These are phyloP conservation scores for Jaltomata sinuosa DNA, from an alignment of 257 asterid species.

Conservation along the genomic window DNA sequence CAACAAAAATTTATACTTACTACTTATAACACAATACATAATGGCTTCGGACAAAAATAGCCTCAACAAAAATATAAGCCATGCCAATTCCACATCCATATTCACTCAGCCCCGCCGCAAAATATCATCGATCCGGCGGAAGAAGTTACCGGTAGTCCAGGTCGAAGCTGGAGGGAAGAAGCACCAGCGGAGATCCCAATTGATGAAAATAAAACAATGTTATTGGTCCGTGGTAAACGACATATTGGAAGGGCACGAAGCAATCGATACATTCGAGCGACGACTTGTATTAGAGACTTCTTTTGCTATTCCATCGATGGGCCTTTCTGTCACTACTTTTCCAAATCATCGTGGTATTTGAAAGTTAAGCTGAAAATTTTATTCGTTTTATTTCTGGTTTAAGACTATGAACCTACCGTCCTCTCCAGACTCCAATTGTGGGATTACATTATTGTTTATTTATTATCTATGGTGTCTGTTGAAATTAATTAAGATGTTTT, in stretches of 20 bases:
- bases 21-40: too few species aligned
- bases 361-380: neutral
- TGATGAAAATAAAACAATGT: conserved; percentile 35
- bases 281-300: conserved; percentile 46
- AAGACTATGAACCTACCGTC: too few species aligned
- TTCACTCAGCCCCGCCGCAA: conserved; percentile 18
- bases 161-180: conserved; percentile 38
- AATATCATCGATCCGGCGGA: conserved; percentile 15
- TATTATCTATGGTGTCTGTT: neutral
- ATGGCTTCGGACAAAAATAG: conserved; percentile 21
- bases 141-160: conserved; percentile 37
- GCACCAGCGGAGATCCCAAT: conserved; percentile 30
- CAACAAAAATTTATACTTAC: neutral
- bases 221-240: conserved; percentile 33
- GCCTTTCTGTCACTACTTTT: conserved; percentile 24
- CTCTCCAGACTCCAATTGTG: neutral
- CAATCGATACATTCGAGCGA: conserved; percentile 50
- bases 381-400: too few species aligned
- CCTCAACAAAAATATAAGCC: neutral
- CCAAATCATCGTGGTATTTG: neutral
- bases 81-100: neutral
- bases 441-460: neutral
- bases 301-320: conserved; percentile 65
- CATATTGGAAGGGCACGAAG: conserved; percentile 24
- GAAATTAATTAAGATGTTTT: neutral